Evolutionary conservation across 2,329 filamentous ascomycete genomes (phyloP), one percentile per base, ranked within the genome.

Genomic region (Aureobasidium lini): DNA sequence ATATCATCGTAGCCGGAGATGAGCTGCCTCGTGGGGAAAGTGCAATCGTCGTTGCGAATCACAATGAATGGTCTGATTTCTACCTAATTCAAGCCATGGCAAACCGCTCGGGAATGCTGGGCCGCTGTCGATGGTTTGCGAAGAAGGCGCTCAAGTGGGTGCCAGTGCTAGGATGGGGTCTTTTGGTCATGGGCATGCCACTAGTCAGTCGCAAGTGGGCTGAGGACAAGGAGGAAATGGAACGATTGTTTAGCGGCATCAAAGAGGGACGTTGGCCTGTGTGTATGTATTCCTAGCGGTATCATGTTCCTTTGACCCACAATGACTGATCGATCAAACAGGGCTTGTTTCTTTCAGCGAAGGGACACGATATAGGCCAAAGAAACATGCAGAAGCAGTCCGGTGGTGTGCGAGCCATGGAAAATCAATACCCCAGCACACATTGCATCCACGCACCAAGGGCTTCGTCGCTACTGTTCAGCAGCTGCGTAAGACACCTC

Each of bases 301-400:
- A 23, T n/a, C n/a, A 23, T 23, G 8, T 59, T 32, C 32, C 23
- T 40, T 13, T 11, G 40, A 46, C 11, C 16, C 29, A 6, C 31
- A 4, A 29, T 43, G 28, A 15, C 50, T 54, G 11, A 44, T 29
- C 13, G n/a, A 13, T 16, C 32, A 6, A 23, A 23, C 64, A 85
- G 82, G 82, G 84, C 79, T 86, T 64, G 79, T 87, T 64, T 82
- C 81, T 65, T 86, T 83, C 74, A 84, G 81, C 66, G 84, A 86
- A 72, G 80, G 79, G n/a, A 85, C 82, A 8, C 77, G 83, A 62
- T 85, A 78, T 68, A 84, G 81, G 2, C 72, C 73, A 1, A 66
- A 72, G 59, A 85, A 84, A 69, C 78, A 81, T 63, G 70, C 63
- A 23, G 75, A 79, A 62, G 78, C 81, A 1, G 74, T 74, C 60